Percentiles rank a stretch among this genome's conserved stretches.
Evolutionary conservation across 208 protist genomes (phyloP).

Genomic region (Novymonas esmeraldas): DNA sequence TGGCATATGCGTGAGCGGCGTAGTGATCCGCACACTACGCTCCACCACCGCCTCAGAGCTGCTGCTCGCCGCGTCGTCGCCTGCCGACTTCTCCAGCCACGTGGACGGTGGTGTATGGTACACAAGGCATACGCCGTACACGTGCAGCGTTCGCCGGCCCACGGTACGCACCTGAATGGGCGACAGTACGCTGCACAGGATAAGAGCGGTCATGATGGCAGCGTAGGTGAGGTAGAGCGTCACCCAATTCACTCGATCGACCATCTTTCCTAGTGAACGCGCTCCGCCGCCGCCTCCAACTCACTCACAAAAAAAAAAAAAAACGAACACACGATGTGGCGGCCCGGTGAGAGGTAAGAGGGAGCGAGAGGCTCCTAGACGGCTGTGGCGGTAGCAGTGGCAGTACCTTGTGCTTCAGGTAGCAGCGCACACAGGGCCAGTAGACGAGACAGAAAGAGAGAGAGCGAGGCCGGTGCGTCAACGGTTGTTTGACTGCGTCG

Average conservation of each 20-base stretch:
- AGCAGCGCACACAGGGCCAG: not conserved
- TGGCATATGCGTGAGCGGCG: not conserved
- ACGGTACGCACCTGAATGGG: constrained; percentile 37
- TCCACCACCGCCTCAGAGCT: not conserved
- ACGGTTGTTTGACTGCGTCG: no score
- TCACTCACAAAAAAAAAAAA: constrained; percentile 8
- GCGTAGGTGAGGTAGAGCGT: constrained; percentile 42
- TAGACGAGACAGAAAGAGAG: not conserved
- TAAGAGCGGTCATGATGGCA: constrained; percentile 41
- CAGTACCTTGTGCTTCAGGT: no score
- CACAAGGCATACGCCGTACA: constrained; percentile 42
- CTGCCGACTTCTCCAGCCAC: not conserved
- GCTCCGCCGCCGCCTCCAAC: no score
- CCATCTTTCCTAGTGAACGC: constrained; percentile 25
- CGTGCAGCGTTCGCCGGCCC: constrained; percentile 19
- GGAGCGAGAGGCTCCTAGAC: no score
- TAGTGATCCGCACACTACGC: not conserved
- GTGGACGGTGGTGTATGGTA: constrained; percentile 27
- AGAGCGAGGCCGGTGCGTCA: no score
- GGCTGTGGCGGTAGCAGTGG: no score
- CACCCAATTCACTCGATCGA: constrained; percentile 29
- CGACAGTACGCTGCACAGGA: constrained; percentile 48
- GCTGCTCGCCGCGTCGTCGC: not conserved
- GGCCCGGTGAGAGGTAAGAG: no score
- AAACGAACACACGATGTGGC: not conserved